Evolutionary conservation across 257 asterid genomes (phyloP).

Genomic region (Jaltomata sinuosa): DNA sequence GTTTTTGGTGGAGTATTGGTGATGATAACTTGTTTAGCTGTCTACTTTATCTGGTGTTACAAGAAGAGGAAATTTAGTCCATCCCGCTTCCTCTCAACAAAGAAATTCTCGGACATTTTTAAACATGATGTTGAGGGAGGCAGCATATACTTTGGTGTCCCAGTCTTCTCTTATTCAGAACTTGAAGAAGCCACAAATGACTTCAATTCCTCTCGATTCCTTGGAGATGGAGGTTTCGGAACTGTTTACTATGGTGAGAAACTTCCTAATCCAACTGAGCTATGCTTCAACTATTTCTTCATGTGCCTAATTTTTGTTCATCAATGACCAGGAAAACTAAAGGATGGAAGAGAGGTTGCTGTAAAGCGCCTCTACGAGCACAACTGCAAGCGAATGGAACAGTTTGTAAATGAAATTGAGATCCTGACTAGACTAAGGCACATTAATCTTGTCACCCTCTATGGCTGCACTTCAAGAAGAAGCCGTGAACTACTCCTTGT

Average conservation of each 20-base stretch:
- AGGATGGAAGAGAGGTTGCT: conserved; percentile 7
- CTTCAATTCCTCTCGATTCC: not conserved
- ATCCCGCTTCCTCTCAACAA: not conserved
- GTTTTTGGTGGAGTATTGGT: not conserved
- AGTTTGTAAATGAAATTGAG: conserved; percentile 4
- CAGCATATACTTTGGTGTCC: not conserved
- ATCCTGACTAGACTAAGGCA: conserved; percentile 8
- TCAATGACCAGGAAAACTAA: not conserved
- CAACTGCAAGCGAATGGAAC: not conserved
- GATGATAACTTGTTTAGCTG: not conserved
- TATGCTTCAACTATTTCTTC: not conserved
- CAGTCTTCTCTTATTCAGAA: not conserved
- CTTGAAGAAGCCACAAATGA: not conserved
- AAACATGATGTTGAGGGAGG: not conserved
- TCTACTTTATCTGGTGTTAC: not conserved
- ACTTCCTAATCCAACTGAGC: not conserved
- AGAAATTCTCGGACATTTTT: not conserved
- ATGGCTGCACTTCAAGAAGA: not conserved
- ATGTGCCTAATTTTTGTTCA: not conserved
- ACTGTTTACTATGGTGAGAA: conserved; percentile 1
- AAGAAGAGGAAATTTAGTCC: not conserved
- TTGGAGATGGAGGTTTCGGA: conserved; percentile 9
- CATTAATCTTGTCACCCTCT: not conserved
- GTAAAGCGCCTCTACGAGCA: not conserved
- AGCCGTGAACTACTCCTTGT: not conserved